Conservation (phyloP, 2,329 filamentous ascomycete genomes). For the Chalaropsis thielavioides region DNA sequence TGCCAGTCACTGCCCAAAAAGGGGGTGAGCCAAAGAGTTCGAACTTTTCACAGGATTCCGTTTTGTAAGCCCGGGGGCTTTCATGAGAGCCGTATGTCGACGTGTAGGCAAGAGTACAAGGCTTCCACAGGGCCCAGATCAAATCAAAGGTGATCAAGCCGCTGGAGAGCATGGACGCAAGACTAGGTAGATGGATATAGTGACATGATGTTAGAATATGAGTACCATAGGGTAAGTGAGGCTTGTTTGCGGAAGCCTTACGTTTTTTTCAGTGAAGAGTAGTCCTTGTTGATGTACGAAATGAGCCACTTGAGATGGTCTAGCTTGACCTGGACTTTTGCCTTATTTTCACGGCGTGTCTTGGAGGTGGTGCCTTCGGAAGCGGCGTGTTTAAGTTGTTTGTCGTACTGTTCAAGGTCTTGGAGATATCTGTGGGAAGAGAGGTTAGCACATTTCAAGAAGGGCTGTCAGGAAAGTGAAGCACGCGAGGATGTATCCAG, state of each 20-base stretch:
- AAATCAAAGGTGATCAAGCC: slow-evolving; percentile 81
- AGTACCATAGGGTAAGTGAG: neutral
- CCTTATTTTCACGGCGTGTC: slow-evolving; percentile 42
- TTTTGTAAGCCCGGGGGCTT: slow-evolving; percentile 68
- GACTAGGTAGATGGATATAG: slow-evolving; percentile 28
- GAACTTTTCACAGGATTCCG: slow-evolving; percentile 61
- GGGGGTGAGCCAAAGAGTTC: slow-evolving; percentile 20
- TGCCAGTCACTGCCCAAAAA: neutral
- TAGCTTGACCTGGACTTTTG: slow-evolving; percentile 38
- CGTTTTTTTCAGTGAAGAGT: slow-evolving; percentile 57
- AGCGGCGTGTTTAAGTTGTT: slow-evolving; percentile 47
- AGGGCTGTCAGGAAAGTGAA: neutral
- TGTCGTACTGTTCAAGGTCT: slow-evolving; percentile 51
- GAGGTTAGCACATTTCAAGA: neutral
- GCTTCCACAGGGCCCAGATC: slow-evolving; percentile 80
- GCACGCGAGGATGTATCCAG: neutral
- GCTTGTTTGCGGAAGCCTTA: slow-evolving; percentile 17
- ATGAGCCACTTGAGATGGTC: slow-evolving; percentile 61
- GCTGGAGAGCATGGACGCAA: slow-evolving; percentile 66
- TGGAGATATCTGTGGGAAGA: slow-evolving; percentile 52
- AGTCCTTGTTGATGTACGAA: slow-evolving; percentile 70
- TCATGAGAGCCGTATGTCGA: slow-evolving; percentile 63
- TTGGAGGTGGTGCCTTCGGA: slow-evolving; percentile 20
- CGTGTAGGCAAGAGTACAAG: slow-evolving; percentile 64
- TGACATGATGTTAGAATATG: neutral